A percentile compares a stretch with the other conserved stretches of the same genome.
Conservation (phyloP, 2,329 filamentous ascomycete species). For the Alternaria solani region DNA sequence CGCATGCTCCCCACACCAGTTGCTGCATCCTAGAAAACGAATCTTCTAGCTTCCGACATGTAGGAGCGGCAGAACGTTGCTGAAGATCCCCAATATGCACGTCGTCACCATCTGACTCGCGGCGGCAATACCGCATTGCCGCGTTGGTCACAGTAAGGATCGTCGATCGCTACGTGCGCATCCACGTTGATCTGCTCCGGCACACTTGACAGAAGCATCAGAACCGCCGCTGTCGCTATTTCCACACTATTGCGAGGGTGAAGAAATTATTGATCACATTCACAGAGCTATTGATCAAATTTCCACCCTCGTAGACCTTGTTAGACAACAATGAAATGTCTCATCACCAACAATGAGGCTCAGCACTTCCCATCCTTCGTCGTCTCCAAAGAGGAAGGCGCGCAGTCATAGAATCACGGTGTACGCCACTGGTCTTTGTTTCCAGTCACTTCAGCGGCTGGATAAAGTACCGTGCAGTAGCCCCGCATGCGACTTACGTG, state of each 20-base stretch:
- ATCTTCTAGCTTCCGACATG: conserved; percentile 7
- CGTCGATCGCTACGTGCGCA: background rate
- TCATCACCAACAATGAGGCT: background rate
- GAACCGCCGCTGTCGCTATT: background rate
- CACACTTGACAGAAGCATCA: background rate
- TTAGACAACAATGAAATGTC: background rate
- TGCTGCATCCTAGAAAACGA: background rate
- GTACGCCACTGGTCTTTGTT: conserved; percentile 6
- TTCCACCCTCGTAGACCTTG: background rate
- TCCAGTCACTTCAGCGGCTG: conserved; percentile 8
- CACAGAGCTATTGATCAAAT: background rate
- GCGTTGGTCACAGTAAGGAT: background rate
- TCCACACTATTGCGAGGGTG: background rate
- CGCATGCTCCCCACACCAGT: background rate
- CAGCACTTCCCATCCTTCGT: background rate
- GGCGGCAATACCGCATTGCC: background rate
- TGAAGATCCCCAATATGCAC: background rate
- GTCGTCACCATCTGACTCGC: background rate
- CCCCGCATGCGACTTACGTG: conserved; percentile 5
- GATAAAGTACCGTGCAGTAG: conserved; percentile 8
- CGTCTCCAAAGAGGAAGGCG: background rate
- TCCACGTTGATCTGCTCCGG: background rate
- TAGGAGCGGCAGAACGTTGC: background rate
- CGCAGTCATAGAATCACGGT: background rate
- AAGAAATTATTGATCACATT: conserved; percentile 1